Percentiles rank a stretch among this genome's conserved stretches.
phyloP scores from a whole-genome alignment of 2,329 filamentous ascomycete species.

The Dendrostoma leiphaemia region DNA sequence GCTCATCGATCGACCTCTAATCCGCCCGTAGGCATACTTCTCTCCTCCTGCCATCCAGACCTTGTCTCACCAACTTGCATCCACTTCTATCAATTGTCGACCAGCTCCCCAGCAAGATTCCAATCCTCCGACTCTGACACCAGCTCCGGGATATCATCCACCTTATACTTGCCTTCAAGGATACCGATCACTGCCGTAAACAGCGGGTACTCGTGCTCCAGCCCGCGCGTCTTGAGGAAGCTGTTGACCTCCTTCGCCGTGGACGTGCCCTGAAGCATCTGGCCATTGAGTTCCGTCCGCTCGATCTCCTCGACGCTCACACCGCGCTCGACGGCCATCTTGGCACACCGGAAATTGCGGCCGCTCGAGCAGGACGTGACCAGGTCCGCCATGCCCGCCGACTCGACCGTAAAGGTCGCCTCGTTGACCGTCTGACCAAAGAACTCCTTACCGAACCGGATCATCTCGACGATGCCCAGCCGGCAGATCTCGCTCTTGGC shows the following conservation, averaged over 20 bases:
- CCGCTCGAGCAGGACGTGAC: slow-evolving; percentile 93
- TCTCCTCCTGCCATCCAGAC: no score
- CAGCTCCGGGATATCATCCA: slow-evolving; percentile 77
- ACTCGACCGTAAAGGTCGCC: slow-evolving; percentile 94
- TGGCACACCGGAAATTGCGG: slow-evolving; percentile 91
- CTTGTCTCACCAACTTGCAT: no score
- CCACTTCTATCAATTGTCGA: background rate
- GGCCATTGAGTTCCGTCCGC: slow-evolving; percentile 85
- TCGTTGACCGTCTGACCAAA: slow-evolving; percentile 79
- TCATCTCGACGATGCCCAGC: slow-evolving; percentile 92
- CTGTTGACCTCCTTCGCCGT: slow-evolving; percentile 89
- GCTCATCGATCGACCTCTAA: background rate
- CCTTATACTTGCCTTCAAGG: slow-evolving; percentile 70
- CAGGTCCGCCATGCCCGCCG: slow-evolving; percentile 89
- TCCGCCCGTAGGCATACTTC: no score
- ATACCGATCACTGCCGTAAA: slow-evolving; percentile 89
- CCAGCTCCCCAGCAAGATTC: slow-evolving; percentile 14
- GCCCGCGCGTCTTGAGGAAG: slow-evolving; percentile 76
- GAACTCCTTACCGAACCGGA: slow-evolving; percentile 91
- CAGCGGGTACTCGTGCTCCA: slow-evolving; percentile 83
- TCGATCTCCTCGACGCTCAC: slow-evolving; percentile 85
- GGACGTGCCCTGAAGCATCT: slow-evolving; percentile 92
- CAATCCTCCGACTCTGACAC: slow-evolving; percentile 36
- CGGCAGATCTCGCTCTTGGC: slow-evolving; percentile 99
- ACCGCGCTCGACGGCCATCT: slow-evolving; percentile 77